Evolutionary conservation across 257 asterid species (phyloP).

Genomic region (Nicotiana noctiflora): DNA sequence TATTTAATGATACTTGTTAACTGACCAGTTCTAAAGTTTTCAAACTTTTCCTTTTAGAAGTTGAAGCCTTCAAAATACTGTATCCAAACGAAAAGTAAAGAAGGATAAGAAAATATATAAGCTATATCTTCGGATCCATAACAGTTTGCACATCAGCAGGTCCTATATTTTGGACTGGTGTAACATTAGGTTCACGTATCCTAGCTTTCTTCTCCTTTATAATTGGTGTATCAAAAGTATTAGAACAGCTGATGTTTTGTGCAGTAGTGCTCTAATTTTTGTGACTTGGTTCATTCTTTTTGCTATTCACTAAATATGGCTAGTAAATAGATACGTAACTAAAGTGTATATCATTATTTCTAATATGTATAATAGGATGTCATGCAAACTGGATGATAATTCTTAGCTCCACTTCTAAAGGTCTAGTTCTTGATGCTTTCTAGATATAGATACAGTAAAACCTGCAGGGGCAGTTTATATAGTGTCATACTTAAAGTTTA

Average conservation of each 20-base stretch:
- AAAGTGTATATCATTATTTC: conserved; percentile 32
- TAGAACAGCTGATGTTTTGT: too few relatives aligned
- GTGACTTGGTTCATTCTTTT: too few relatives aligned
- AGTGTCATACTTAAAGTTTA: neutral
- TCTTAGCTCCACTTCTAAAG: neutral
- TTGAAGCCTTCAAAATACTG: neutral
- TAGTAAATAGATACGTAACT: conserved; percentile 51
- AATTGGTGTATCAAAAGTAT: too few relatives aligned
- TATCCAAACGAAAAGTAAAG: neutral
- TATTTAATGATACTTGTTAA: too few relatives aligned
- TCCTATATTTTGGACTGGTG: too few relatives aligned
- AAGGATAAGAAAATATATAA: neutral
- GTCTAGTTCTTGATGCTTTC: conserved; percentile 2
- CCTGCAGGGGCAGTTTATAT: neutral
- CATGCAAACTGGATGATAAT: neutral
- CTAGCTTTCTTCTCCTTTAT: too few relatives aligned
- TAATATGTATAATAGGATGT: conserved; percentile 16
- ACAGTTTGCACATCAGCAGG: too few relatives aligned
- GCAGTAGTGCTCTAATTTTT: too few relatives aligned
- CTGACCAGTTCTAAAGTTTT: neutral
- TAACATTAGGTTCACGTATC: too few relatives aligned
- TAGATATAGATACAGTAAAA: neutral
- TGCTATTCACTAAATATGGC: conserved; percentile 32
- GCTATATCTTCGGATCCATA: neutral
- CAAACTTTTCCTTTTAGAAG: rapidly evolving